These are phyloP conservation scores for Colletotrichum phormii DNA, from an alignment of 2,329 filamentous ascomycete genomes.

Conservation along the genomic window DNA sequence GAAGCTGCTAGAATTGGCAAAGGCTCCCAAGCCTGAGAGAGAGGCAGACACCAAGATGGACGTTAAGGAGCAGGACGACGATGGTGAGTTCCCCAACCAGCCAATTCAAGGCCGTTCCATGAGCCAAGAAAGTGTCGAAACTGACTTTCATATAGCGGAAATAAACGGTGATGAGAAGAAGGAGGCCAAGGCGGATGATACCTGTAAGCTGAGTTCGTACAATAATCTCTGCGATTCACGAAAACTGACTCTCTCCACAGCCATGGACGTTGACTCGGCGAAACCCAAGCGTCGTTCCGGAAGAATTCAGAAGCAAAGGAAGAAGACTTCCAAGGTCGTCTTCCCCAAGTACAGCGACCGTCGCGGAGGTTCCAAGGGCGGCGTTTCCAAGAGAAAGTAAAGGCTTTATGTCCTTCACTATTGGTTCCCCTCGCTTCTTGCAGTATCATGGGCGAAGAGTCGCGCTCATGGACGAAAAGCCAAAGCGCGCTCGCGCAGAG, in stretches of 20 bases:
- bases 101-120: not conserved
- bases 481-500: not conserved
- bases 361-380: constrained; percentile 43
- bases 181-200: constrained; percentile 43
- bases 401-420: constrained; percentile 33
- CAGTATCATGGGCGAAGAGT: not conserved
- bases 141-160: constrained; percentile 41
- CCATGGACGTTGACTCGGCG: constrained; percentile 69
- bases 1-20: constrained; percentile 84
- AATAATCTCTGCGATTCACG: constrained; percentile 36
- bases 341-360: constrained; percentile 70
- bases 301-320: constrained; percentile 68
- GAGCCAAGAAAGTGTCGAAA: not conserved
- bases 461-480: not conserved
- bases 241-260: constrained; percentile 45
- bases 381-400: constrained; percentile 52
- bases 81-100: constrained; percentile 11
- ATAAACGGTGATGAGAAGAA: constrained; percentile 43
- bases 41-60: constrained; percentile 63
- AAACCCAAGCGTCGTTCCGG: constrained; percentile 50
- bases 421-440: not conserved
- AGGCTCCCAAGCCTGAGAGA: constrained; percentile 77
- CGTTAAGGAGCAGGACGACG: constrained; percentile 44
- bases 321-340: constrained; percentile 68
- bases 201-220: constrained; percentile 5